Evolutionary conservation across 352 stramenopile genomes (phyloP), one percentile per base, ranked within the genome.

Genomic region (Peronospora tabacina): DNA sequence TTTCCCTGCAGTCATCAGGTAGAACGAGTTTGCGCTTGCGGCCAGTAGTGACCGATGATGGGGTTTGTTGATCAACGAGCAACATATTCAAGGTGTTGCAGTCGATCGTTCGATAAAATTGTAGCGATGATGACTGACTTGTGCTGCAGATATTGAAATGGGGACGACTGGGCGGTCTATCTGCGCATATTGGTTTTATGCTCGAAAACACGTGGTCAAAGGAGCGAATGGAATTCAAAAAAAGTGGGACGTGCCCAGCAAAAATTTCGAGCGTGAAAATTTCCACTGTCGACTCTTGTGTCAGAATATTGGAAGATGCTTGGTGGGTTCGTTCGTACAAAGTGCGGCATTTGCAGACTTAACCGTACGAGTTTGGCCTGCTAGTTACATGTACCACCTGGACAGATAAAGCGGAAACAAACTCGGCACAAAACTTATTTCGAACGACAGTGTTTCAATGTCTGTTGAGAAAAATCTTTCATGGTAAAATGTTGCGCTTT

Each of bases 1-100:
- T 86, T 49, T 79, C 61, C 22, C 44, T 55, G 28, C 30, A 53
- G 38, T 66, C 58, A 33, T 70, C 58, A 29, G 52, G 44, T 7
- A 70, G n/a, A 10, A 77, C 47, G 38, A 79, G 63, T 51, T 82
- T 82, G 48, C 71, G 71, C 55, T 82, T 82, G 62, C 66, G 68
- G n/a, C 12, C 13, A 36, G 10, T 36, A 7, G 30, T 16, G 12
- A 36, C 30, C 13, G 30, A 8, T 15, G 3, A 12, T 15, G 10
- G n/a, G n/a, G n/a, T 16, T 15, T 7, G 4, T 15, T 74, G 68
- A 43, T 71, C 54, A 16, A 74, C 42, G 49, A 74, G 58, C 48
- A 74, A 28, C 65, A 74, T 76, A 13, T n/a, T 39, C 32, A 33
- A 6, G 17, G 28, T 28, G 52, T 63, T n/a, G n/a, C n/a, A n/a